Evolutionary conservation across 2,329 filamentous ascomycete species (phyloP).

Genomic region (Alternaria rosae): DNA sequence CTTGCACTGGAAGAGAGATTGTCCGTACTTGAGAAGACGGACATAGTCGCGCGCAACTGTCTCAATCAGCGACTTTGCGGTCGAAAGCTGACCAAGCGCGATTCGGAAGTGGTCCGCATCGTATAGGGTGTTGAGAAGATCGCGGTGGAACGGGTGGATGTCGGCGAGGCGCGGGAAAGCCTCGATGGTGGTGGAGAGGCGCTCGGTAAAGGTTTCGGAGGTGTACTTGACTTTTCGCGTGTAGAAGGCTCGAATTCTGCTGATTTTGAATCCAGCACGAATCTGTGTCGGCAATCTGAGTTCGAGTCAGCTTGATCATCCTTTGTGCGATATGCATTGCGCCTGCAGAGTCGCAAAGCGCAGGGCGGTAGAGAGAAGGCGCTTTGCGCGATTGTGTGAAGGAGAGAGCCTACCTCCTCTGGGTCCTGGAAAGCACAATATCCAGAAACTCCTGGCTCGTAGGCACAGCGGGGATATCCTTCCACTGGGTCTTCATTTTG

Average conservation of each 20-base stretch:
- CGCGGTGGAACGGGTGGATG: conserved; percentile 90
- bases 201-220: conserved; percentile 94
- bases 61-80: conserved; percentile 95
- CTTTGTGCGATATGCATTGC: background rate
- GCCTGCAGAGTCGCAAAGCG: conserved; percentile 70
- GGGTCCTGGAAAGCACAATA: conserved; percentile 83
- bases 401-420: conserved; percentile 20
- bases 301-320: background rate
- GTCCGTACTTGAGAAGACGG: conserved; percentile 90
- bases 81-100: conserved; percentile 92
- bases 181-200: conserved; percentile 88
- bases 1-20: conserved; percentile 95
- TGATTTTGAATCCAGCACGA: conserved; percentile 93
- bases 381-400: conserved; percentile 1
- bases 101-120: conserved; percentile 74
- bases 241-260: conserved; percentile 93
- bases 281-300: conserved; percentile 89
- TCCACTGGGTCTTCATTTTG: conserved; percentile 51
- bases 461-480: conserved; percentile 84
- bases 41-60: conserved; percentile 96
- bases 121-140: conserved; percentile 95
- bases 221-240: conserved; percentile 95
- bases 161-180: conserved; percentile 88
- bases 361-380: conserved; percentile 18
- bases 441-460: conserved; percentile 96